These are phyloP conservation scores for Metroxylon sagu DNA, from an alignment of 176 grass and related monocot species.

Conservation along the genomic window DNA sequence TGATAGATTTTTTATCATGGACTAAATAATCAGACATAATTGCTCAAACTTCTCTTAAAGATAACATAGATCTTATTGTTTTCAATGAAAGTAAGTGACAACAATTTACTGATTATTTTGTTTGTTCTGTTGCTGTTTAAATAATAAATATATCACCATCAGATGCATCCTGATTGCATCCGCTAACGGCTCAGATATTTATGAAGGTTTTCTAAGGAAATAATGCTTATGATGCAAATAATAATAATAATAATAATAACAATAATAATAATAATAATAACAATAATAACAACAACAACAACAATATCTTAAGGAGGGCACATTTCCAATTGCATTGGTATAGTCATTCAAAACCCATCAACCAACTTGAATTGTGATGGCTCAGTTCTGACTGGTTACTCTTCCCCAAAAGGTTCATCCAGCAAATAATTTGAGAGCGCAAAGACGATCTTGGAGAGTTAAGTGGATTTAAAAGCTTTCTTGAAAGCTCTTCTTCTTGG, in stretches of 20 bases:
- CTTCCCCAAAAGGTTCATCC: conserved; percentile 2
- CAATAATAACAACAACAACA: too few relatives aligned
- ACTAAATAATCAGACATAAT: too few relatives aligned
- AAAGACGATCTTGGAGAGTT: conserved; percentile 2
- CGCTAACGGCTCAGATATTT: conserved; percentile 44
- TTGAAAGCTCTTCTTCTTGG: conserved; percentile 3
- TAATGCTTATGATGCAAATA: background rate
- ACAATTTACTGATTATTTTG: too few relatives aligned
- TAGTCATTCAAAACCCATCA: background rate
- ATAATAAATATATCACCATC: too few relatives aligned
- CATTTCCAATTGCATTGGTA: conserved; percentile 15
- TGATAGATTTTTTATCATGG: too few relatives aligned
- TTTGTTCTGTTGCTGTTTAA: too few relatives aligned
- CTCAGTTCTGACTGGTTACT: conserved; percentile 7
- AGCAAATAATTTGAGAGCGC: background rate
- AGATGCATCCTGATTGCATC: too few relatives aligned
- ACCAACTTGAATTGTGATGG: background rate
- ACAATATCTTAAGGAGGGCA: background rate
- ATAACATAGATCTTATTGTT: too few relatives aligned
- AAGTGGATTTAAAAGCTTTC: background rate
- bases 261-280: too few relatives aligned
- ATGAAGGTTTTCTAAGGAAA: conserved; percentile 45
- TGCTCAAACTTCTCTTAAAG: too few relatives aligned
- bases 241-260: too few relatives aligned
- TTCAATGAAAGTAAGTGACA: too few relatives aligned